A percentile compares a stretch with the other conserved stretches of the same genome.
These are phyloP conservation scores for Zelonia costaricensis DNA, from an alignment of 208 protist species.

Conservation along the genomic window DNA sequence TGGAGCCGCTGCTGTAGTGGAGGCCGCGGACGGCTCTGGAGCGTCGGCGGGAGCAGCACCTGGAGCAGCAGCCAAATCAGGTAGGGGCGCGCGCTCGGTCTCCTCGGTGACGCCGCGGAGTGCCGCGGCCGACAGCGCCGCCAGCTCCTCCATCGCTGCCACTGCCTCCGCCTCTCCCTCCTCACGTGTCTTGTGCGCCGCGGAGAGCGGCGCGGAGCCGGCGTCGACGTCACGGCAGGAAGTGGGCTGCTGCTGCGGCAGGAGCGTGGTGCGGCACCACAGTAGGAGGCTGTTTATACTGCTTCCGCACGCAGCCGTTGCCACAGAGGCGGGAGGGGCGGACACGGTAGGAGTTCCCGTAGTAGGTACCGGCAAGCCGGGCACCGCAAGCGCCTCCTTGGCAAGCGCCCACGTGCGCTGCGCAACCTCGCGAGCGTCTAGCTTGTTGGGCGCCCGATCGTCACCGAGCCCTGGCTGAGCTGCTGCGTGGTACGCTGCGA, in stretches of 20 bases:
- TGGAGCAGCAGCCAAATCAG: no score
- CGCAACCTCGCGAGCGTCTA: no score
- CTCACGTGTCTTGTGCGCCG: no score
- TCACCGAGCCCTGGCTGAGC: no score
- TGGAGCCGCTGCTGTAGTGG: no score
- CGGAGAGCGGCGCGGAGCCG: neutral
- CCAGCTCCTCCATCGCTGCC: neutral
- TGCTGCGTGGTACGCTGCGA: conserved; percentile 6
- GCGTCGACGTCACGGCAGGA: no score
- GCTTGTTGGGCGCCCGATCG: no score
- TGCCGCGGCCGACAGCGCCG: neutral
- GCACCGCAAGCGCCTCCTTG: neutral
- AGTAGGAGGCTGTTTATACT: neutral
- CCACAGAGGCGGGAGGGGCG: neutral
- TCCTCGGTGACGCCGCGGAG: neutral
- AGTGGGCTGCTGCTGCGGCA: no score
- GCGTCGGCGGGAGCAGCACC: no score
- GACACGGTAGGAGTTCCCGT: neutral
- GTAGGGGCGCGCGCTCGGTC: no score
- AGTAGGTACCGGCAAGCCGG: neutral
- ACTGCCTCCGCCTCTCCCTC: neutral
- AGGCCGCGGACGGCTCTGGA: no score
- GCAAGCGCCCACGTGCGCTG: neutral
- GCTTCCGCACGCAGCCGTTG: no score
- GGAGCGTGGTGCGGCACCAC: conserved; percentile 7